A percentile compares a stretch with the other conserved stretches of the same genome.
Conservation (phyloP, 768 basidiomycete genomes). For the Serendipita sp. region DNA sequence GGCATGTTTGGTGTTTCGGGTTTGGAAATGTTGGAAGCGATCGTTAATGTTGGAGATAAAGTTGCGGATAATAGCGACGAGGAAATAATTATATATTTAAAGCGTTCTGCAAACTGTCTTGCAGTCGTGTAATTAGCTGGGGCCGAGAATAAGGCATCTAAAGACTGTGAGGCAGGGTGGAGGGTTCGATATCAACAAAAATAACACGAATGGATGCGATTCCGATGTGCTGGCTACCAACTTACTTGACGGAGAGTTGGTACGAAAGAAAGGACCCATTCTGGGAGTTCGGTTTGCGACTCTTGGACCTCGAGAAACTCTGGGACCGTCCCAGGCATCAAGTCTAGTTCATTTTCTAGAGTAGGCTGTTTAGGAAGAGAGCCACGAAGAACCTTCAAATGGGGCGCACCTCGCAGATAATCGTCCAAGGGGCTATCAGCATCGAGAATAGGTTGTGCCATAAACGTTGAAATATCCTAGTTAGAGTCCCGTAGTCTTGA, state of each 20-base stretch:
- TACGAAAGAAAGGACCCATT: conserved; percentile 13
- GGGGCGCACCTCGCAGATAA: conserved; percentile 43
- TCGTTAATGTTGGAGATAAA: conserved; percentile 26
- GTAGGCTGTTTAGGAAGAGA: conserved; percentile 3
- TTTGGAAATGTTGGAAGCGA: conserved; percentile 15
- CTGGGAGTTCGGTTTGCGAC: conserved; percentile 25
- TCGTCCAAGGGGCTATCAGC: conserved; percentile 53
- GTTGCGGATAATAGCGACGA: conserved; percentile 55
- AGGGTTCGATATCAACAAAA: conserved; percentile 20
- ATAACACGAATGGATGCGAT: conserved; percentile 22
- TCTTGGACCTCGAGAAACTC: conserved; percentile 25
- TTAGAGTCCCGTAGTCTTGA: not conserved
- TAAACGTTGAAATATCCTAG: conserved; percentile 16
- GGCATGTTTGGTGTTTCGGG: conserved; percentile 21
- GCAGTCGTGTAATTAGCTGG: conserved; percentile 9
- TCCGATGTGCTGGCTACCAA: conserved; percentile 14
- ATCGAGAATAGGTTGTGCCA: conserved; percentile 68
- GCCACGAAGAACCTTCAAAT: conserved; percentile 13
- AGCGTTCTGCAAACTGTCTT: conserved; percentile 47
- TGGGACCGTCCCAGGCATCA: conserved; percentile 39
- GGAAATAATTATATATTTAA: conserved; percentile 74
- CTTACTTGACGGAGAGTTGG: not conserved
- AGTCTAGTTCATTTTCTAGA: conserved; percentile 30
- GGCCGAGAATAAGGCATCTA: conserved; percentile 7
- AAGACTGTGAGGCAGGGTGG: conserved; percentile 7